Evolutionary conservation across 495 filamentous ascomycete species (phyloP), one percentile per base, ranked within the genome.

Genomic region (Tuber magnatum): DNA sequence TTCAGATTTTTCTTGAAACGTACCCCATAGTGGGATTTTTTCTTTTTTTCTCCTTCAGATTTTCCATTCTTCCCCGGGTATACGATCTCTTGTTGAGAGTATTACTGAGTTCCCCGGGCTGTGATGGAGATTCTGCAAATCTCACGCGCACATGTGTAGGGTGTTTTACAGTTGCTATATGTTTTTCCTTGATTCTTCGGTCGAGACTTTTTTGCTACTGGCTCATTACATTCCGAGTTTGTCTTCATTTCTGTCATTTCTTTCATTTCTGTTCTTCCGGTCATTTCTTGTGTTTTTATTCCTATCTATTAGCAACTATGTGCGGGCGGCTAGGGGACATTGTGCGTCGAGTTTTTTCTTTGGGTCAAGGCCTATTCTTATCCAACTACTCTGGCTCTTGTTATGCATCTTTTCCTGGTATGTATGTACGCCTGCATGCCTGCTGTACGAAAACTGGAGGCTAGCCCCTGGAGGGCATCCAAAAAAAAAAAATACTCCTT

Each of bases 401-500:
- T 7, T 1, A 5, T 35, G 35, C 28, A 65, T 65, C 4, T 35
- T 35, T 8, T 35, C 3, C 3, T 61, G 18, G 51, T 61, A 0
- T 28, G 51, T 61, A 61, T 32, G 51, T 61, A 14, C 28, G 56
- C 12, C 3, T 61, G 48, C n/a, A 56, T 24, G n/a, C n/a, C 28
- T 61, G 20, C 46, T 48, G 9, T 56, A 56, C 14, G 9, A 28
- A 24, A 61, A 61, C 14, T 0, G 4, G 16, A 61, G 32, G 28
- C 12, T 61, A 28, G 10, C 51, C 12, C n/a, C 3, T 14, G 6
- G 43, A 16, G n/a, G 51, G 10, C 18, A 28, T 32, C 12, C 51
- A 65, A 65, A 65, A 65, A 65, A 65, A 56, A 56, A n/a, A 51
- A n/a, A 48, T n/a, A n/a, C n/a, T n/a, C 18, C 44, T 48, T 14